Percentiles rank a stretch among this genome's conserved stretches.
phyloP scores from a whole-genome alignment of 352 stramenopile genomes.

The Phytophthora pini region DNA sequence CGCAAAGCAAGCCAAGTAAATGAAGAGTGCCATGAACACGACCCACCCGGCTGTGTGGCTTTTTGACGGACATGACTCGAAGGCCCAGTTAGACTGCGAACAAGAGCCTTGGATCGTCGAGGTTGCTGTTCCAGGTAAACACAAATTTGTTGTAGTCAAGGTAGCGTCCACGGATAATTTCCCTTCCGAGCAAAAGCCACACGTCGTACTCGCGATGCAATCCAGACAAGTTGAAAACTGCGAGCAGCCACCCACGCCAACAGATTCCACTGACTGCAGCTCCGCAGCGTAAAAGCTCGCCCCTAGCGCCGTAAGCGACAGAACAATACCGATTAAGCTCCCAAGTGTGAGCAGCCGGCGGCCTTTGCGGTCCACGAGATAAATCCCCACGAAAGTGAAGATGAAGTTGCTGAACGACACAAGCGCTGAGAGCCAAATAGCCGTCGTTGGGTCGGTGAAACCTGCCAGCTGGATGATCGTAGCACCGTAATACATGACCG shows the following conservation, averaged over 20 bases:
- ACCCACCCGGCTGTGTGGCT: conserved; percentile 50
- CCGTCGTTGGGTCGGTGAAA: conserved; percentile 71
- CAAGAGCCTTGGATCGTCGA: conserved; percentile 29
- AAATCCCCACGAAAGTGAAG: conserved; percentile 47
- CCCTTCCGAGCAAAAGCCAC: conserved; percentile 47
- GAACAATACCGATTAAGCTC: conserved; percentile 30
- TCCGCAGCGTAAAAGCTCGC: conserved; percentile 41
- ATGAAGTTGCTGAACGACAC: conserved; percentile 56
- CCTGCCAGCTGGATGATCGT: conserved; percentile 86
- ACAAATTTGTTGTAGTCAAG: conserved; percentile 26
- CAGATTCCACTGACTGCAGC: conserved; percentile 24
- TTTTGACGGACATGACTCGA: conserved; percentile 55
- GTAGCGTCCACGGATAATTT: neutral
- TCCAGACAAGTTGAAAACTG: conserved; percentile 65
- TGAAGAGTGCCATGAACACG: conserved; percentile 71
- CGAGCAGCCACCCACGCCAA: conserved; percentile 43
- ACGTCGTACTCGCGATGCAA: conserved; percentile 65
- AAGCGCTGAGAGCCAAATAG: conserved; percentile 81
- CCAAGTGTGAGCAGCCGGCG: conserved; percentile 35
- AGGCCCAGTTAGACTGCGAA: conserved; percentile 44
- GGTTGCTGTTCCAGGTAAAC: conserved; percentile 33
- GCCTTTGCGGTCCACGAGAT: conserved; percentile 36
- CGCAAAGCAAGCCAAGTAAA: conserved; percentile 83
- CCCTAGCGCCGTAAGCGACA: conserved; percentile 34
- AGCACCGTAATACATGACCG: conserved; percentile 88